These are phyloP conservation scores for Citrus glauca DNA, from an alignment of 345 rosid genomes.

Conservation along the genomic window DNA sequence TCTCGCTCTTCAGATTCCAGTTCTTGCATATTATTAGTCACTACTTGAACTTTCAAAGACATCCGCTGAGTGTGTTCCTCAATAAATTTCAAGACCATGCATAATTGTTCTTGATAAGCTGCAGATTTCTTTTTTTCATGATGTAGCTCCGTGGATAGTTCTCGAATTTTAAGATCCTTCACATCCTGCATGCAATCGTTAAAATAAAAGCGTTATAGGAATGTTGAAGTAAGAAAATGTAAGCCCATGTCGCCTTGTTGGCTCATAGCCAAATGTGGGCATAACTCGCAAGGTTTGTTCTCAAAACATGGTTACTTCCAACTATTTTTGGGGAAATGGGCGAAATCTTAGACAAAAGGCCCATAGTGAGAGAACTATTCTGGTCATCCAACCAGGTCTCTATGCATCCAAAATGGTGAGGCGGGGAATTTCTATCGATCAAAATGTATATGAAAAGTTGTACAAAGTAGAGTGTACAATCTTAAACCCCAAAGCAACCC, in stretches of 20 bases:
- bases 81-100: slow-evolving; percentile 20
- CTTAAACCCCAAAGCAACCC: background rate
- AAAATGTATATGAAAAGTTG: background rate
- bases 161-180: slow-evolving; percentile 35
- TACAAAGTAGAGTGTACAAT: background rate
- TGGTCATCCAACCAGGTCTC: background rate
- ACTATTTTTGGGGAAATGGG: background rate
- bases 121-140: slow-evolving; percentile 39
- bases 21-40: slow-evolving; percentile 22
- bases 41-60: slow-evolving; percentile 29
- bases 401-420: background rate
- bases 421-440: background rate
- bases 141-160: slow-evolving; percentile 35
- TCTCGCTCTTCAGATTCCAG: slow-evolving; percentile 28
- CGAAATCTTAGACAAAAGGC: background rate
- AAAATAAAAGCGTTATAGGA: background rate
- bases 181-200: slow-evolving; percentile 24
- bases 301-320: background rate
- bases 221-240: background rate
- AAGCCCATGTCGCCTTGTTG: background rate
- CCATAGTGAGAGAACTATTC: background rate
- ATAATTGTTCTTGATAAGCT: slow-evolving; percentile 33
- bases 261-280: background rate
- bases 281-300: background rate
- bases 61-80: slow-evolving; percentile 36